These are phyloP conservation scores for Aristolochia californica DNA, from an alignment of 164 flowering plant species.

Conservation along the genomic window DNA sequence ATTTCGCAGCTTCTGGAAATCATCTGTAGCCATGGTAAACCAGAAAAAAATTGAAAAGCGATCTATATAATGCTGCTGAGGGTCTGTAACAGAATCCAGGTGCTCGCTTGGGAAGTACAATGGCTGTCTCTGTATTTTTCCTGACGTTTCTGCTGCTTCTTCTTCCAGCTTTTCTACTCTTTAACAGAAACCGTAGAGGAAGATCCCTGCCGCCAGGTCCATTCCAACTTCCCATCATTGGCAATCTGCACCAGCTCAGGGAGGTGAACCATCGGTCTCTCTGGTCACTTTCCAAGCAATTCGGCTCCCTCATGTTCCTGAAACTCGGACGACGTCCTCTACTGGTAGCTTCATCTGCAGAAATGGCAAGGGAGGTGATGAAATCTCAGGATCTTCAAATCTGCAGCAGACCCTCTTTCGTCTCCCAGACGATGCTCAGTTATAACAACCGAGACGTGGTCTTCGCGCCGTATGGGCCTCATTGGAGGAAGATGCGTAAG, in stretches of 20 bases:
- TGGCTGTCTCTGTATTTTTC: too few species aligned
- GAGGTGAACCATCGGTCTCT: constrained; percentile 37
- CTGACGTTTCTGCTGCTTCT: too few species aligned
- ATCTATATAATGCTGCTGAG: too few species aligned
- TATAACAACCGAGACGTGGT: constrained; percentile 41
- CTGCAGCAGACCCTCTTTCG: constrained; percentile 27
- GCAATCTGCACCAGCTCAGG: constrained; percentile 42
- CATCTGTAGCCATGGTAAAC: too few species aligned
- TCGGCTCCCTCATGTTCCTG: constrained; percentile 39
- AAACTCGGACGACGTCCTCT: constrained; percentile 33
- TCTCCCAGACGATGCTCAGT: constrained; percentile 32
- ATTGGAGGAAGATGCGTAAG: constrained; percentile 37
- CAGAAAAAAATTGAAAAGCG: too few species aligned
- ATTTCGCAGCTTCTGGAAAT: too few species aligned
- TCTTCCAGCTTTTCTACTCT: too few species aligned
- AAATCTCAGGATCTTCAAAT: constrained; percentile 33
- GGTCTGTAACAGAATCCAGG: too few species aligned
- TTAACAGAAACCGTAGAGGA: neutral
- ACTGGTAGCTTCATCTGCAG: constrained; percentile 33
- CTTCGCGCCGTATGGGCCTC: constrained; percentile 33
- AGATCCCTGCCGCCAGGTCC: constrained; percentile 34
- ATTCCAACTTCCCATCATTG: constrained; percentile 26
- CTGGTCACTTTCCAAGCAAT: constrained; percentile 16
- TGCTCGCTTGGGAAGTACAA: too few species aligned
- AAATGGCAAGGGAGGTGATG: constrained; percentile 23